phyloP scores from a whole-genome alignment of 163 green algal species.

The Coccomyxa subellipsoidea region DNA sequence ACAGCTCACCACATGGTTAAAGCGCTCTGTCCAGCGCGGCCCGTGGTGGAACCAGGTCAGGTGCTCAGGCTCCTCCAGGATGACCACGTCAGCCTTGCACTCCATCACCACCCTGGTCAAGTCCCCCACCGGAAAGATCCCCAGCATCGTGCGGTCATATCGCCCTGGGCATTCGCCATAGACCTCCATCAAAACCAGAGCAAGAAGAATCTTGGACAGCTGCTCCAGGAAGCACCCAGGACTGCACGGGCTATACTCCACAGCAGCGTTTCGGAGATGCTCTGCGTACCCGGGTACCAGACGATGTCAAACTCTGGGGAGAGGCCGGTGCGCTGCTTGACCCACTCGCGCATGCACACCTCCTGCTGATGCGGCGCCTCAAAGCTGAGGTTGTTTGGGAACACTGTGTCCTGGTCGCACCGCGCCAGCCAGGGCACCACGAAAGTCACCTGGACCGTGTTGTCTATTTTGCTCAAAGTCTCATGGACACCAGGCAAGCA shows the following conservation, averaged over 20 bases:
- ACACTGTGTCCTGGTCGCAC: conserved; percentile 83
- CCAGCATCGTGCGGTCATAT: conserved; percentile 30
- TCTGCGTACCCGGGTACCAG: conserved; percentile 82
- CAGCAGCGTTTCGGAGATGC: too few relatives aligned
- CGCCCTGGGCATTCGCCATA: conserved; percentile 44
- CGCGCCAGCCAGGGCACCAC: conserved; percentile 91
- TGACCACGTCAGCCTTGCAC: conserved; percentile 82
- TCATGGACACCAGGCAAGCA: too few relatives aligned
- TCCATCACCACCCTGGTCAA: conserved; percentile 59
- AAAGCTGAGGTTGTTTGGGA: conserved; percentile 80
- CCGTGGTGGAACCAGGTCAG: conserved; percentile 89
- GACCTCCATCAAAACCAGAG: neutral
- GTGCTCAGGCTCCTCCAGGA: conserved; percentile 99
- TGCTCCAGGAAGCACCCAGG: too few relatives aligned
- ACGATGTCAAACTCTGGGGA: conserved; percentile 78
- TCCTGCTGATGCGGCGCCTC: conserved; percentile 87
- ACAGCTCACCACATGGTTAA: conserved; percentile 75
- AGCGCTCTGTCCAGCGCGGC: conserved; percentile 90
- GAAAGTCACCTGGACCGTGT: conserved; percentile 78
- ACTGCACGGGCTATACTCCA: too few relatives aligned
- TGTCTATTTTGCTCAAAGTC: too few relatives aligned
- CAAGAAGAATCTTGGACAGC: too few relatives aligned
- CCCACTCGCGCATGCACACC: conserved; percentile 85
- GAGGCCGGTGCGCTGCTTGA: conserved; percentile 73
- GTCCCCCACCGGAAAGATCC: conserved; percentile 94